These are phyloP conservation scores for Pseudocercospora eumusae DNA, from an alignment of 2,329 filamentous ascomycete genomes.

Conservation along the genomic window DNA sequence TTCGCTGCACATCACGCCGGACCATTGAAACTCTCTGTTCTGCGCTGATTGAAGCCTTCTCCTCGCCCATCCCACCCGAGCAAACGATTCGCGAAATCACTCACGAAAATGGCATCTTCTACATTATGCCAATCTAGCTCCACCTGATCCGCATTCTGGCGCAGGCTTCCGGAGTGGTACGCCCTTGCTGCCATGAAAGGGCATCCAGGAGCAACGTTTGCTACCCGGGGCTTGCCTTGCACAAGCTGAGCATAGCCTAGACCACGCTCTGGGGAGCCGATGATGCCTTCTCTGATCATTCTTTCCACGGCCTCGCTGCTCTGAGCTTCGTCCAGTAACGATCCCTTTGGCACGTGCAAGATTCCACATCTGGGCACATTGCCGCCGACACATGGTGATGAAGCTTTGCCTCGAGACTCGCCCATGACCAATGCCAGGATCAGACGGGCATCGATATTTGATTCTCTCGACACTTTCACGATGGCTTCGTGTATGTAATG, in stretches of 20 bases:
- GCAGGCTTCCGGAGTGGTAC: conserved; percentile 19
- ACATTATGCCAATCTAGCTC: conserved; percentile 14
- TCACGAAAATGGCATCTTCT: conserved; percentile 23
- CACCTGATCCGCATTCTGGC: background rate
- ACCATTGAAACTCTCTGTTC: background rate
- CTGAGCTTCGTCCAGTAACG: conserved; percentile 17
- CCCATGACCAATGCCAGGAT: conserved; percentile 32
- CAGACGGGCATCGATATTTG: conserved; percentile 24
- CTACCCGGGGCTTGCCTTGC: conserved; percentile 11
- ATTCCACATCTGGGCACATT: conserved; percentile 24
- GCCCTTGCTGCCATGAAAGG: conserved; percentile 22
- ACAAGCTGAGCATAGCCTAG: conserved; percentile 19
- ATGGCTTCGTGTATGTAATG: conserved; percentile 28
- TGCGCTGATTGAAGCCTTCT: conserved; percentile 16
- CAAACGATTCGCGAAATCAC: conserved; percentile 32
- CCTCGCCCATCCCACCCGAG: conserved; percentile 31
- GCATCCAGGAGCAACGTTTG: conserved; percentile 12
- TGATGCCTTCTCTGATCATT: conserved; percentile 30
- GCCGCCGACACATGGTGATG: conserved; percentile 21
- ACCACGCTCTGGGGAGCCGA: conserved; percentile 18
- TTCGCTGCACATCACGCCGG: background rate
- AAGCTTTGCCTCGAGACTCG: conserved; percentile 26
- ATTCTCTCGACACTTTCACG: conserved; percentile 18
- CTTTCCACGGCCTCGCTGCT: conserved; percentile 19
- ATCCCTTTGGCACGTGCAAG: conserved; percentile 25